Percentiles rank a stretch among this genome's conserved stretches.
phyloP scores from a whole-genome alignment of 2,329 filamentous ascomycete genomes.

The Fusarium sp. region DNA sequence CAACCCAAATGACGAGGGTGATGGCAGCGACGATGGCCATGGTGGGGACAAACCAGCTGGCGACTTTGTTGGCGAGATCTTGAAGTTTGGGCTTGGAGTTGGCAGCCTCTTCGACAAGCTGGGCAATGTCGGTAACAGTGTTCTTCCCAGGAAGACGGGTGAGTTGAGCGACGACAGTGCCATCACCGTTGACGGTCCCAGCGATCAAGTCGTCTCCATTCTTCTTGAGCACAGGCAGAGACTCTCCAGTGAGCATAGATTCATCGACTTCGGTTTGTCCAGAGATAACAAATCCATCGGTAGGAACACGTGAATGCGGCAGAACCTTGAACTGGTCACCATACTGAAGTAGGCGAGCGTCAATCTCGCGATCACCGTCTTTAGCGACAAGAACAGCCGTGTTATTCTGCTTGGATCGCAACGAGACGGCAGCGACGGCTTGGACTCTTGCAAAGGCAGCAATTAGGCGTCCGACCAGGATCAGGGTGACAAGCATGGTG shows the following conservation, averaged over 20 bases:
- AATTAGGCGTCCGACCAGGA: conserved; percentile 54
- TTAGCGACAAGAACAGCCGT: background rate
- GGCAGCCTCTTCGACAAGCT: conserved; percentile 70
- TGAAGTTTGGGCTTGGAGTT: conserved; percentile 69
- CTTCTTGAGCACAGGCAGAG: background rate
- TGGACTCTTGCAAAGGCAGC: conserved; percentile 52
- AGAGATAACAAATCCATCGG: conserved; percentile 67
- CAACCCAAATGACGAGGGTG: conserved; percentile 55
- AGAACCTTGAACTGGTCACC: conserved; percentile 67
- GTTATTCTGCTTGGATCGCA: background rate
- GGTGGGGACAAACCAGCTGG: conserved; percentile 69
- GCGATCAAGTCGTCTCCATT: conserved; percentile 62
- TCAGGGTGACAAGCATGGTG: conserved; percentile 56
- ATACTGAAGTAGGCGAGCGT: conserved; percentile 68
- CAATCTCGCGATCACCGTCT: conserved; percentile 55
- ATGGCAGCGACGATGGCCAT: conserved; percentile 61
- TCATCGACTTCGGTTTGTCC: conserved; percentile 72
- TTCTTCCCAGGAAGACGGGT: conserved; percentile 66
- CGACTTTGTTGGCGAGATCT: conserved; percentile 69
- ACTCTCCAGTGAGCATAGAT: conserved; percentile 72
- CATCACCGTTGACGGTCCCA: conserved; percentile 68
- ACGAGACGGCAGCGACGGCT: conserved; percentile 51
- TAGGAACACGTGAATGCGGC: conserved; percentile 61
- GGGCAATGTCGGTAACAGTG: conserved; percentile 71
- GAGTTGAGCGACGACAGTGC: conserved; percentile 56